Base-by-base conservation (phyloP, 352 stramenopile genomes). In the Pythium monospermum region DNA sequence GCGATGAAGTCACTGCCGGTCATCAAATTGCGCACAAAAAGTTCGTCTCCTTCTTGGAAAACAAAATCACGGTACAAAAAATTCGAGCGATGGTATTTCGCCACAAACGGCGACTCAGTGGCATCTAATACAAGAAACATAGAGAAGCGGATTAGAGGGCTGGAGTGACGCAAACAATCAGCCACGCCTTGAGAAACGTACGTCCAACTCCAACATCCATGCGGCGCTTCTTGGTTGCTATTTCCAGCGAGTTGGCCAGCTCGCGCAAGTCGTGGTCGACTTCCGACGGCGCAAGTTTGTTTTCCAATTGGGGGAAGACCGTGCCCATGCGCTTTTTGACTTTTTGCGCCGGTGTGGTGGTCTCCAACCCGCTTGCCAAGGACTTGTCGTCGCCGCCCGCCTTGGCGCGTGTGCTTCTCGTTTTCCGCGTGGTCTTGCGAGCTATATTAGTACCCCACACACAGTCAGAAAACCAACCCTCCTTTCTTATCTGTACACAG, bases 1-100 rank as follows among this genome's bases (percentile, higher is more conserved):
- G 76, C 81, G 31, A 72, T 60, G 61, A 87, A 87, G 53, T 73
- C 70, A 56, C 66, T 79, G 18, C 71, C 71, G 12, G 58, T 70
- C 39, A 64, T 59, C 44, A 79, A 68, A 60, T 87, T 74, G 57
- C 80, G 73, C 49, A 90, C 78, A 58, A 75, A 78, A 39, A 92
- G 64, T 37, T 90, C 78, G 49, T 92, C 82, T 47, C 78, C 79
- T 54, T 92, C 78, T 32, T 92, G 73, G 53, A 87, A 83, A 48
- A 92, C 66, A 57, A 59, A 72, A 50, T 90, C 78, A 49, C 69
- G 73, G 44, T 92, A 92, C 39, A 92, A 56, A 31, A 92, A 66
- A 51, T 84, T 88, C 52, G 77, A 74, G 44, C 77, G 74, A 50
- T 89, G 79, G 64, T 84, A 86, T 33, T 82, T 79, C 31, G 66